Base-by-base conservation (phyloP, 2,329 filamentous ascomycete genomes). In the Fusarium pseudoanthophilum region DNA sequence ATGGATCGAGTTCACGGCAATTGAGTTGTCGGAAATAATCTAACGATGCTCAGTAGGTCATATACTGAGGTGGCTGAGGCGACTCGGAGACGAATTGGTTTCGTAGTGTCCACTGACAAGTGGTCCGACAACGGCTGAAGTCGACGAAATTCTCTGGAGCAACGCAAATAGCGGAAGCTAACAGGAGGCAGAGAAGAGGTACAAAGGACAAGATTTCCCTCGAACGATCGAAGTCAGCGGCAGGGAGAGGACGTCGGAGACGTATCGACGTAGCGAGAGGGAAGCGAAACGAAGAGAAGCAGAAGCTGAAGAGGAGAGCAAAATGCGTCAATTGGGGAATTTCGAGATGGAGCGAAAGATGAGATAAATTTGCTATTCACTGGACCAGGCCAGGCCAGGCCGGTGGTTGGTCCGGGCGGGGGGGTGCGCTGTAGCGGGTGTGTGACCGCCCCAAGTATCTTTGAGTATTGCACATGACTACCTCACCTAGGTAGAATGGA, bases 311-410 rank as follows among this genome's bases (percentile, higher is more conserved):
- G 67, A 65, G 64, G 64, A 69, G 67, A 69, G 57, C 57, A 62
- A 78, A 72, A 75, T 77, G 75, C 73, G 76, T 78, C 74, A 78
- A 78, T 78, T 78, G 76, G 70, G 65, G 71, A 72, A 75, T 69
- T 74, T 74, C 75, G 61, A 74, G 68, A 72, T 70, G 64, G 74
- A 74, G 68, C 65, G 71, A 75, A 76, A 78, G 75, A 75, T 75
- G 73, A 77, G 69, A 78, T 78, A 78, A 78, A 75, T 78, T 78
- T 77, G 75, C 74, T 77, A 77, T 69, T 57, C 59, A 57, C 37
- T 63, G 55, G 52, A 71, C 75, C 72, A 74, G 70, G 51, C 75
- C 72, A 74, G 70, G 48, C 75, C 74, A 73, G 70, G 49, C 75
- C 74, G 75, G 75, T 77, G 75, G 75, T 74, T 77, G 75, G 75